Base-by-base conservation (phyloP, 2,329 filamentous ascomycete species). In the Orbilia oligospora region DNA sequence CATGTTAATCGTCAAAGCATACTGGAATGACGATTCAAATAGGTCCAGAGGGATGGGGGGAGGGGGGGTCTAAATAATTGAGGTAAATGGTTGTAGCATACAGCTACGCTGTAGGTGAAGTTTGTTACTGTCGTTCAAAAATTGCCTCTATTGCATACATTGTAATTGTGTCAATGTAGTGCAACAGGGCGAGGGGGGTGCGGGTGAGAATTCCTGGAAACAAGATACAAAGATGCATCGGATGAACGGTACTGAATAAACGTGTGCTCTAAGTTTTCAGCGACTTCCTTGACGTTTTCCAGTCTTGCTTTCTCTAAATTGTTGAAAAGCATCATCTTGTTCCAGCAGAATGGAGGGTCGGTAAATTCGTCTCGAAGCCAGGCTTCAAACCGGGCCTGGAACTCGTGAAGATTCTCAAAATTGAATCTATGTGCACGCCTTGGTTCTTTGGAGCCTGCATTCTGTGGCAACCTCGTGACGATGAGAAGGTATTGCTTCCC, bases 171-270 rank as follows among this genome's bases (percentile, higher is more conserved):
- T n/a, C 44, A 3, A 3, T 30, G 27, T 61, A 27, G 24, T 20
- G 20, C 18, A 20, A 41, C 22, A 38, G 55, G 33, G 55, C 55
- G 18, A 24, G 20, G 14, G 18, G 51, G 33, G 33, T 58, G 18
- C n/a, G 14, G 10, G 3, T 20, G 36, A 44, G 18, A 27, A 20
- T 36, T 36, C 24, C 61, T 72, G 4, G 44, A 5, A 36, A 66
- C 58, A 33, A 72, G 58, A 20, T 72, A 65, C 12, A 72, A 36
- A 9, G 69, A 46, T 9, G 56, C 69, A 12, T 65, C 49, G 1
- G 1, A 20, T 27, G 69, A 64, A 12, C 69, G 38, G 48, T 53
- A 71, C 0, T 63, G 68, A 27, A 71, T 53, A 20, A 64, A 71
- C 4, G 41, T 51, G 14, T 12, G 41, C 20, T 55, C 30, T 12